Percentiles rank a stretch among this genome's conserved stretches.
These are phyloP conservation scores for Diospyros kaki DNA, from an alignment of 148 eudicot species.

Conservation along the genomic window DNA sequence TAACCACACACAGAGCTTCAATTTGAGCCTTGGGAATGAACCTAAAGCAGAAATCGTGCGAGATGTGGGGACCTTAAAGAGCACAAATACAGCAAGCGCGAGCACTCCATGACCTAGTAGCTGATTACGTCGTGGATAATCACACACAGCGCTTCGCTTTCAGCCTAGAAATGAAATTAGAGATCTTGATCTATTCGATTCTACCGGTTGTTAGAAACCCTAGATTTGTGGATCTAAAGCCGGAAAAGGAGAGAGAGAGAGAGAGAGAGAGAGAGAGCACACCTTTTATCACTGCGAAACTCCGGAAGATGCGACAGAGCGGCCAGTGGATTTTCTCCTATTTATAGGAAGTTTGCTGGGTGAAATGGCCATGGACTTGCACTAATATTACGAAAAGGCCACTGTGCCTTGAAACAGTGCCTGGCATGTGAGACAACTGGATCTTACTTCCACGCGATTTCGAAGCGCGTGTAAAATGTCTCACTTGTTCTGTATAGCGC, in stretches of 20 bases:
- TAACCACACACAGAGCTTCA: neutral
- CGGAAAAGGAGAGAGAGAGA: slow-evolving; percentile 19
- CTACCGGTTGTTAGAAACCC: slow-evolving; percentile 21
- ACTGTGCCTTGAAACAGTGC: neutral
- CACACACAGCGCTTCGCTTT: neutral
- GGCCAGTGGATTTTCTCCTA: neutral
- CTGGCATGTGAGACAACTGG: neutral
- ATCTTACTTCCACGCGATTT: neutral
- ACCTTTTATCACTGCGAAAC: slow-evolving; percentile 25
- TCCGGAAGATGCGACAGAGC: slow-evolving; percentile 25
- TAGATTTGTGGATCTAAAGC: slow-evolving; percentile 52
- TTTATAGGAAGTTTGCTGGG: neutral
- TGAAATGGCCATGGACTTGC: neutral
- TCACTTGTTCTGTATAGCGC: neutral
- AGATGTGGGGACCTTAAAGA: neutral
- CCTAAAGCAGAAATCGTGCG: neutral
- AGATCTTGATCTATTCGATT: neutral
- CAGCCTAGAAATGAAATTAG: neutral
- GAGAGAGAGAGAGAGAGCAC: slow-evolving; percentile 13
- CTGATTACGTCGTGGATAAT: neutral
- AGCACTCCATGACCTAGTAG: neutral
- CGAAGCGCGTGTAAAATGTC: neutral
- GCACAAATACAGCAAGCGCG: neutral
- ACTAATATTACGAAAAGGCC: neutral
- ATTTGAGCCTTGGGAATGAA: neutral